Base-by-base conservation (phyloP, 192 early-diverging fungal genomes). In the Backusella australiensis region DNA sequence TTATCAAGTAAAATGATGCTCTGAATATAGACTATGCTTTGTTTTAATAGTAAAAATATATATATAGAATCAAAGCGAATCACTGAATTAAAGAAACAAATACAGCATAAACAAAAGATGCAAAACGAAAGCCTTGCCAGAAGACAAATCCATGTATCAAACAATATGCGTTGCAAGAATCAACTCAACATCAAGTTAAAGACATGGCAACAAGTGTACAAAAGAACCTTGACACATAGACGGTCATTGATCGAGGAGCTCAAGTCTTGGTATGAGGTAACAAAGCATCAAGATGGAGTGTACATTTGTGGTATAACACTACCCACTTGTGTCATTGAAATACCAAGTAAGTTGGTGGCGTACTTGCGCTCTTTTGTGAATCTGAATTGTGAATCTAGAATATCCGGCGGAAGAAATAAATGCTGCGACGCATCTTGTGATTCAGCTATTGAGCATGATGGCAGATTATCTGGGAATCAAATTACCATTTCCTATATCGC, bases 401-500 rank as follows among this genome's bases (percentile, higher is more conserved):
- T 75, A 70, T 42, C 46, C 78, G 19, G 75, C 75, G 35, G 87
- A 88, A 53, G 86, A 87, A 68, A 74, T 88, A 15, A 90, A 90
- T 71, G 83, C 89, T 23, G 83, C 85, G 5, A 78, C 88, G 34
- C 85, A 83, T n/a, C 80, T 87, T 75, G 83, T 87, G 15, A 83
- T 87, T 38, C 89, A 90, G 26, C 77, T 87, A 74, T 70, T 86
- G 23, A 75, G 73, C 12, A 72, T 90, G 9, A 77, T 88, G 21
- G 81, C 82, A 6, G 79, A 76, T 53, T 90, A 90, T 72, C 75
- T 90, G 19, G 89, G 87, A 17, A 80, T 90, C 44, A 87, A 88
- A 70, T 70, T 90, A 15, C 89, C 89, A 0, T 89, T 80, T 73
- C 39, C 56, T 41, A 49, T 83, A 5, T 52, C 76, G 21, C 80